phyloP scores from a whole-genome alignment of 805 yeast species.

The Saturnispora bothae region DNA sequence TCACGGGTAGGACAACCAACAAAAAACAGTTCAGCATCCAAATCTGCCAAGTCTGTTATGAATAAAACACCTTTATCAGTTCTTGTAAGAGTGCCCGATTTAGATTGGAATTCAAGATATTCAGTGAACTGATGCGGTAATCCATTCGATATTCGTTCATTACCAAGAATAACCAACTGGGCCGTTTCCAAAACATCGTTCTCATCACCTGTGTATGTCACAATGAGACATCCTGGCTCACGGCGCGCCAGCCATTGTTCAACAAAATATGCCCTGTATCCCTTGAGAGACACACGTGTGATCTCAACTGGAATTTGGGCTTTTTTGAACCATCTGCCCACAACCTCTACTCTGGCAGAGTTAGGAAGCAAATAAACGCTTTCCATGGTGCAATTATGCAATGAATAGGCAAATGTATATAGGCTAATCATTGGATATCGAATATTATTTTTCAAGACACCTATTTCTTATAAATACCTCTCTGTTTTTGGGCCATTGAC shows the following conservation, averaged over 20 bases:
- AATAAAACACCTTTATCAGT: constrained; percentile 53
- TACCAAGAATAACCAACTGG: background rate
- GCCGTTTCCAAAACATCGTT: constrained; percentile 37
- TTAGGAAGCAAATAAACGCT: constrained; percentile 3
- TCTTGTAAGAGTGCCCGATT: constrained; percentile 57
- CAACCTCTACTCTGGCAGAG: background rate
- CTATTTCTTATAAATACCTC: background rate
- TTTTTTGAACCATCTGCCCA: constrained; percentile 2
- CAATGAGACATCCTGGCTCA: constrained; percentile 52
- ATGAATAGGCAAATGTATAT: too few relatives aligned
- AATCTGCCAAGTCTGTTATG: constrained; percentile 71
- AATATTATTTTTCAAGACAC: too few relatives aligned
- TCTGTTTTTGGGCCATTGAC: too few relatives aligned
- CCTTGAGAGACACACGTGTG: constrained; percentile 24
- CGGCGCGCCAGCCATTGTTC: constrained; percentile 91
- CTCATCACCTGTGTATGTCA: constrained; percentile 78
- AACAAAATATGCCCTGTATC: constrained; percentile 83
- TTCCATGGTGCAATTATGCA: too few relatives aligned
- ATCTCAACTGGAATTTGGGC: background rate
- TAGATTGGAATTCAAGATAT: constrained; percentile 55
- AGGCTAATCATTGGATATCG: too few relatives aligned
- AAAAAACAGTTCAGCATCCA: constrained; percentile 57
- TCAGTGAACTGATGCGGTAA: constrained; percentile 46
- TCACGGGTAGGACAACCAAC: constrained; percentile 59
- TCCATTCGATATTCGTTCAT: too few relatives aligned